A percentile compares a stretch with the other conserved stretches of the same genome.
These are phyloP conservation scores for Aureobasidium melanogenum DNA, from an alignment of 2,329 filamentous ascomycete genomes.

Conservation along the genomic window DNA sequence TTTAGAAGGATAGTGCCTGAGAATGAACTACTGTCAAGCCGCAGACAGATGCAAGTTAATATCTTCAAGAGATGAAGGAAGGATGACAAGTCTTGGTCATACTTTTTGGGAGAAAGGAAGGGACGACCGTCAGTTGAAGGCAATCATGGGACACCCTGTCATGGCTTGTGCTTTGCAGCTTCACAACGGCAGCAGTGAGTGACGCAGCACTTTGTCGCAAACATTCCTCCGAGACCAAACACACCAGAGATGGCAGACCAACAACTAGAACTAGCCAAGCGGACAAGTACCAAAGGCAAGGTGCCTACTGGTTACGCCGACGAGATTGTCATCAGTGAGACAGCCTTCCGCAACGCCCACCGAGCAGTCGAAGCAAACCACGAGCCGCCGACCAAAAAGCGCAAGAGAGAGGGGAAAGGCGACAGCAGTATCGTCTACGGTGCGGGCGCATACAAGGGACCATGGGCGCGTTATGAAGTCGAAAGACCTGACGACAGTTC, in stretches of 20 bases:
- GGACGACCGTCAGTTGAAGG: no score
- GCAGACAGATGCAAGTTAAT: no score
- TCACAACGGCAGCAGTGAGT: neutral
- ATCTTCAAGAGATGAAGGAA: no score
- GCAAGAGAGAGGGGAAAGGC: constrained; percentile 78
- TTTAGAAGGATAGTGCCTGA: no score
- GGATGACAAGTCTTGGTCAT: no score
- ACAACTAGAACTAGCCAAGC: constrained; percentile 5
- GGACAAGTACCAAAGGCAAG: constrained; percentile 32
- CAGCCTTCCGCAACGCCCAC: constrained; percentile 81
- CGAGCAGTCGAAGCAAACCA: constrained; percentile 59
- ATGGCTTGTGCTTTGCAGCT: no score
- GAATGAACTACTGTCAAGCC: no score
- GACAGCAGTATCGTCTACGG: constrained; percentile 78
- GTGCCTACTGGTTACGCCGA: constrained; percentile 71
- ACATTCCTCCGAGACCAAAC: neutral
- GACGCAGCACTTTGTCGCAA: neutral
- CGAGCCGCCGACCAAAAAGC: constrained; percentile 55
- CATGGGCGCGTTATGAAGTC: constrained; percentile 79
- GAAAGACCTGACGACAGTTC: constrained; percentile 65
- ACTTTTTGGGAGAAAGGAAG: no score
- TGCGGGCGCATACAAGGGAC: constrained; percentile 79
- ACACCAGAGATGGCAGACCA: constrained; percentile 11
- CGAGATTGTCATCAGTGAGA: constrained; percentile 82
- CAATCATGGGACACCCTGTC: no score